Percentiles rank a stretch among this genome's conserved stretches.
phyloP scores from a whole-genome alignment of 805 yeast species.

The Maudiozyma bulderi region DNA sequence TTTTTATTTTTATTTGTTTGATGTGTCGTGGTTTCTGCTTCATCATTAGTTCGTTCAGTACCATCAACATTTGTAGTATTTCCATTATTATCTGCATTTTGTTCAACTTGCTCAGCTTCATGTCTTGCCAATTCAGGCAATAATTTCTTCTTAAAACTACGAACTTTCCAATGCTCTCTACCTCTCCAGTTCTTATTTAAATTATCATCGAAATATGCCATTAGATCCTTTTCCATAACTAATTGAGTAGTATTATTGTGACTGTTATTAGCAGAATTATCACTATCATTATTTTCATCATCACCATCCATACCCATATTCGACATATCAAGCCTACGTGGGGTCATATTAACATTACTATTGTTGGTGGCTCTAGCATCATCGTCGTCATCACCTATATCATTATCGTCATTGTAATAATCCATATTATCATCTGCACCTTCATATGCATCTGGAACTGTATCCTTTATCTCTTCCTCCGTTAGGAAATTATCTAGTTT shows the following conservation, averaged over 20 bases:
- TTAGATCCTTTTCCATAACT: slow-evolving; percentile 49
- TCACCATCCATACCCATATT: slow-evolving; percentile 4
- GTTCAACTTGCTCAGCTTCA: neutral
- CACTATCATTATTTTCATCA: slow-evolving; percentile 18
- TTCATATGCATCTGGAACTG: slow-evolving; percentile 20
- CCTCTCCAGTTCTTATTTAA: slow-evolving; percentile 78
- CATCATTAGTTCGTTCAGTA: neutral
- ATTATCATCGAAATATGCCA: slow-evolving; percentile 73
- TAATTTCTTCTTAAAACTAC: slow-evolving; percentile 38
- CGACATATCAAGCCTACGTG: slow-evolving; percentile 1
- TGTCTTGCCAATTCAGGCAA: neutral
- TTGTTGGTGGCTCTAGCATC: neutral
- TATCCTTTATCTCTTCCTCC: slow-evolving; percentile 24
- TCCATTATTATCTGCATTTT: neutral
- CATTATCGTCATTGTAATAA: neutral
- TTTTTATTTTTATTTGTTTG: slow-evolving; percentile 24
- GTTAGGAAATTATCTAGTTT: slow-evolving; percentile 21
- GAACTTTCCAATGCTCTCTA: slow-evolving; percentile 85
- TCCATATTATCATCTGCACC: slow-evolving; percentile 8
- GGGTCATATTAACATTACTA: neutral
- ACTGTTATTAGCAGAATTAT: slow-evolving; percentile 6
- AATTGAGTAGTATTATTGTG: slow-evolving; percentile 5
- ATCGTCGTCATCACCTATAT: neutral
- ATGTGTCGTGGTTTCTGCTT: neutral
- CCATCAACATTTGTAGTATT: neutral